A percentile compares a stretch with the other conserved stretches of the same genome.
Evolutionary conservation across 176 grass and related monocot genomes (phyloP).

Genomic region (Tillandsia fasciculata): DNA sequence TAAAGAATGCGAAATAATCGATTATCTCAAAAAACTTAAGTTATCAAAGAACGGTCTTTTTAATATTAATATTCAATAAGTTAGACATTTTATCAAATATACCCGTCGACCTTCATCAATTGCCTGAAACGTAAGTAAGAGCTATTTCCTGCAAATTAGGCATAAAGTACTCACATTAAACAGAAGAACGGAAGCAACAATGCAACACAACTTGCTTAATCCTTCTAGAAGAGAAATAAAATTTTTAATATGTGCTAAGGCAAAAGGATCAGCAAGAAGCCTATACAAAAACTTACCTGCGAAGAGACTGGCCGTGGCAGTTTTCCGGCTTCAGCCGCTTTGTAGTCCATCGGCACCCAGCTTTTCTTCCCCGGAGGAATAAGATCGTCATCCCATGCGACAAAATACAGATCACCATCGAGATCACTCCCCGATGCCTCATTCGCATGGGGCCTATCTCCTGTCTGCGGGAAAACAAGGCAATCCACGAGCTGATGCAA

Average conservation of each 20-base stretch:
- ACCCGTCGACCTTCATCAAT: too few relatives aligned
- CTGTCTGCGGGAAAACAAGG: constrained; percentile 73
- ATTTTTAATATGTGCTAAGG: not conserved
- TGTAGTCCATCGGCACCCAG: constrained; percentile 69
- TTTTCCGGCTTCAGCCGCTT: constrained; percentile 27
- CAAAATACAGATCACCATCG: constrained; percentile 91
- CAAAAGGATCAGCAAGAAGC: not conserved
- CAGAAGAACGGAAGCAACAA: not conserved
- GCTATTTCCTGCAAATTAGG: too few relatives aligned
- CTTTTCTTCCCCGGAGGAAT: constrained; percentile 68
- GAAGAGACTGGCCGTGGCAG: constrained; percentile 24
- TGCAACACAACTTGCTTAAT: not conserved
- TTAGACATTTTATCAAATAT: too few relatives aligned
- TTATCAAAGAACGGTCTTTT: too few relatives aligned
- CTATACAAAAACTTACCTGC: constrained; percentile 26
- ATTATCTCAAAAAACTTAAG: too few relatives aligned
- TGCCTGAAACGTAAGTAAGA: too few relatives aligned
- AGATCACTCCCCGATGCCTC: constrained; percentile 94
- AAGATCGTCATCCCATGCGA: constrained; percentile 83
- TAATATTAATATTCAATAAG: too few relatives aligned
- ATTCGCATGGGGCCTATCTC: constrained; percentile 77
- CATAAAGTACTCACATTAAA: too few relatives aligned
- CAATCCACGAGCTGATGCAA: constrained; percentile 82
- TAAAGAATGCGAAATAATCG: too few relatives aligned
- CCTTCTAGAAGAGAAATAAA: not conserved